Percentiles rank a stretch among this genome's conserved stretches.
phyloP scores from a whole-genome alignment of 2,329 filamentous ascomycete genomes.

The Ascocoryne sarcoides region DNA sequence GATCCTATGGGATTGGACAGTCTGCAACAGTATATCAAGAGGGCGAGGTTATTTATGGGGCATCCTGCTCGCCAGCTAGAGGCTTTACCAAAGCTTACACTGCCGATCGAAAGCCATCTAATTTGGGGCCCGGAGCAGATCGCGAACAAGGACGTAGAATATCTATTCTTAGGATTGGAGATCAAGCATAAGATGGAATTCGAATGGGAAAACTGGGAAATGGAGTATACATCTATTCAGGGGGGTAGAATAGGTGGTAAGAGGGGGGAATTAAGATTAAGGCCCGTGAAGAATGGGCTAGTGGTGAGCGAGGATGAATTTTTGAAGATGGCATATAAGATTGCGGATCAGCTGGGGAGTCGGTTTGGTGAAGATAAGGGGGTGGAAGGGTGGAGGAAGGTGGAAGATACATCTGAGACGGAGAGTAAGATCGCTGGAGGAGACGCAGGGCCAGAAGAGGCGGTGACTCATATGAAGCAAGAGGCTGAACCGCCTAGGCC shows the following conservation, averaged over 20 bases:
- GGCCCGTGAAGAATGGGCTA: constrained; percentile 7
- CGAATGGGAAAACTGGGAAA: constrained; percentile 17
- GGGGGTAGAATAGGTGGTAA: constrained; percentile 26
- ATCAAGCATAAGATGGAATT: constrained; percentile 18
- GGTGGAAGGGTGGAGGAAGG: too few species aligned
- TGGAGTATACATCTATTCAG: constrained; percentile 24
- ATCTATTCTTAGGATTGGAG: constrained; percentile 27
- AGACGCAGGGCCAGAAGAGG: too few species aligned
- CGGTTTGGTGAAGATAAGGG: too few species aligned
- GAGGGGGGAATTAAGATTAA: constrained; percentile 21
- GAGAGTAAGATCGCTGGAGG: too few species aligned
- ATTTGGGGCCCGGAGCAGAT: constrained; percentile 3
- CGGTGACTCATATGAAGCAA: too few species aligned
- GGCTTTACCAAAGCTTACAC: constrained; percentile 6
- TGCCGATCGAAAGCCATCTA: constrained; percentile 18
- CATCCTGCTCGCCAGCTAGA: constrained; percentile 6
- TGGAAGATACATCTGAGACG: too few species aligned
- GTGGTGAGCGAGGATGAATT: constrained; percentile 11
- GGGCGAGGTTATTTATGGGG: too few species aligned
- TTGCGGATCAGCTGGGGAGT: too few species aligned
- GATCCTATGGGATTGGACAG: too few species aligned
- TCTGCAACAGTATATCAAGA: too few species aligned
- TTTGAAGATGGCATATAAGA: constrained; percentile 5
- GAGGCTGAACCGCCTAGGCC: too few species aligned
- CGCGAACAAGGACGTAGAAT: constrained; percentile 27